Conservation (phyloP, 2,329 filamentous ascomycete species). For the Botrytis elliptica region DNA sequence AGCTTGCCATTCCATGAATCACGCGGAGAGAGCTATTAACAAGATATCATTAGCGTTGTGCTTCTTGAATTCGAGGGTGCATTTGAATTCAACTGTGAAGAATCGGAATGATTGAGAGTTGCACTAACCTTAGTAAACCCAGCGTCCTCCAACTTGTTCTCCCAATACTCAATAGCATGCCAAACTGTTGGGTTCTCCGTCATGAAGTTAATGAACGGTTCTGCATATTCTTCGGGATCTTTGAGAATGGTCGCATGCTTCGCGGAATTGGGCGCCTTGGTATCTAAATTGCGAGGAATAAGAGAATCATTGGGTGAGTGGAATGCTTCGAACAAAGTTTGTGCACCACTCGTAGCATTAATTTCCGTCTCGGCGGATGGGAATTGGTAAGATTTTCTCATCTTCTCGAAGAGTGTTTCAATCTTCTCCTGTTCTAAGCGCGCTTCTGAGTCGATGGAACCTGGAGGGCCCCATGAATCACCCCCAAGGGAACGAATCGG, state of each 20-base stretch:
- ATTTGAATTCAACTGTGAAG: not conserved
- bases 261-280: not conserved
- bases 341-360: not conserved
- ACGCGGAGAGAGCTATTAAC: constrained; percentile 66
- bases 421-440: not conserved
- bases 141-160: constrained; percentile 64
- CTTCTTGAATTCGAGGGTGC: not conserved
- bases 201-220: constrained; percentile 86
- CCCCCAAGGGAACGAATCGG: not conserved
- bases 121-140: constrained; percentile 68
- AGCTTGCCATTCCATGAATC: constrained; percentile 74
- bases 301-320: constrained; percentile 3
- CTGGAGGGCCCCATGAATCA: not conserved
- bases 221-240: constrained; percentile 64
- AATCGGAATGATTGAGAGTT: not conserved
- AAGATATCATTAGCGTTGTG: not conserved
- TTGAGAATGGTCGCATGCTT: constrained; percentile 25
- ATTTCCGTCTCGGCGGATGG: not conserved
- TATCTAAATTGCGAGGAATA: not conserved
- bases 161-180: constrained; percentile 80
- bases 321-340: constrained; percentile 31
- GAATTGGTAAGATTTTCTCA: not conserved
- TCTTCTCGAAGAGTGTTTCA: not conserved
- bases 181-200: constrained; percentile 90
- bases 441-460: not conserved